phyloP scores from a whole-genome alignment of 2,329 filamentous ascomycete species.

The Alternaria burnsii region DNA sequence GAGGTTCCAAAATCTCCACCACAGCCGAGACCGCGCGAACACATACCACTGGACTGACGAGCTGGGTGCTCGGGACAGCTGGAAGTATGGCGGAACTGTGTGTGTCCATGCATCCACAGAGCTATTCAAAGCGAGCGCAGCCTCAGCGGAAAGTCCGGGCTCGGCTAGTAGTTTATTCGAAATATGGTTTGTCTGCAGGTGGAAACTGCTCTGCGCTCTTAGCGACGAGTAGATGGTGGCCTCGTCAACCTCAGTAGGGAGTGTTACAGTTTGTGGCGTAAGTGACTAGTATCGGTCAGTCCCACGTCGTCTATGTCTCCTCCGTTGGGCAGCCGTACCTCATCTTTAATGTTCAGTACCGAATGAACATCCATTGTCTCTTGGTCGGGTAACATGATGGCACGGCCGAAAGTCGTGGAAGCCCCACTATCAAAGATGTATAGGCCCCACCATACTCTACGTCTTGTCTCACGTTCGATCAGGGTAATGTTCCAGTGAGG shows the following conservation, averaged over 20 bases:
- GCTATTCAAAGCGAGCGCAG: slow-evolving; percentile 29
- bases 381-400: slow-evolving; percentile 36
- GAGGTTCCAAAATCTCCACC: slow-evolving; percentile 40
- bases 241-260: slow-evolving; percentile 26
- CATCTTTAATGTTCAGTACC: slow-evolving; percentile 34
- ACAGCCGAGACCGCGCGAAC: slow-evolving; percentile 33
- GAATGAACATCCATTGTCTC: slow-evolving; percentile 37
- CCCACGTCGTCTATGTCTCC: not conserved
- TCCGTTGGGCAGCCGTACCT: slow-evolving; percentile 13
- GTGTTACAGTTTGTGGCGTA: slow-evolving; percentile 28
- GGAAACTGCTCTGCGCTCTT: slow-evolving; percentile 32
- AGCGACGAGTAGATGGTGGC: slow-evolving; percentile 35
- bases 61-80: slow-evolving; percentile 14
- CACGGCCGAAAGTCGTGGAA: slow-evolving; percentile 36
- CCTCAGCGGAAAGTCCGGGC: slow-evolving; percentile 35
- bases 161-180: slow-evolving; percentile 35
- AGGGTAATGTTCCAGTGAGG: slow-evolving; percentile 40
- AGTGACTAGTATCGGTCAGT: slow-evolving; percentile 26
- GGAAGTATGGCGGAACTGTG: slow-evolving; percentile 30
- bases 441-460: slow-evolving; percentile 37
- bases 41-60: slow-evolving; percentile 27
- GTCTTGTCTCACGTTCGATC: slow-evolving; percentile 35
- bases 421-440: slow-evolving; percentile 40
- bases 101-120: slow-evolving; percentile 31
- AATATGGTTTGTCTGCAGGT: slow-evolving; percentile 36